A percentile compares a stretch with the other conserved stretches of the same genome.
phyloP scores from a whole-genome alignment of 306 rosid species.

The Vicia sativa region DNA sequence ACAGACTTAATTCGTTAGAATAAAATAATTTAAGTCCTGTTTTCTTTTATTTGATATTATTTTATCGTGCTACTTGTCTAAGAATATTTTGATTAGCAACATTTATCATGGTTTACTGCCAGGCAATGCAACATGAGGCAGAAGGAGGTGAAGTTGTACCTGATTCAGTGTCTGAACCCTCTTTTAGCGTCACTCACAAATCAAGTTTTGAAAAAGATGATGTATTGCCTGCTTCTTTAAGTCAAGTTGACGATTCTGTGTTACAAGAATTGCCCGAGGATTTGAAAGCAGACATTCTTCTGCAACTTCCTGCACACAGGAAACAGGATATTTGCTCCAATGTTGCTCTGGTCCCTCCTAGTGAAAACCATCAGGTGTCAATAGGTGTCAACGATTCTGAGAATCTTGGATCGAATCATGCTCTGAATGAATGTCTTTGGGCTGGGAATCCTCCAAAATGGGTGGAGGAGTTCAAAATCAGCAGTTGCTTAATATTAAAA shows the following conservation, averaged over 20 bases:
- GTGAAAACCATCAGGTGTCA: conserved; percentile 41
- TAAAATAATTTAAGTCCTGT: conserved; percentile 22
- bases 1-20: conserved; percentile 4
- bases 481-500: conserved; percentile 61
- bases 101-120: conserved; percentile 32
- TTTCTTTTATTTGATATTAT: conserved; percentile 22
- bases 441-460: conserved; percentile 80
- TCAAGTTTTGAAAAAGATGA: conserved; percentile 55
- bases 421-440: conserved; percentile 59
- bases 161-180: conserved; percentile 47
- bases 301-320: conserved; percentile 79
- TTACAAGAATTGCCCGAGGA: conserved; percentile 76
- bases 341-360: conserved; percentile 35
- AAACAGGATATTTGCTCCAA: conserved; percentile 50
- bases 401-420: conserved; percentile 44
- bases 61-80: conserved; percentile 14
- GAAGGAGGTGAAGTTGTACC: conserved; percentile 43
- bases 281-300: conserved; percentile 65
- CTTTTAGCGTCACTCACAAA: conserved; percentile 34
- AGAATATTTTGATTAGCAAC: conserved; percentile 17
- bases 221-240: conserved; percentile 80
- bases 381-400: conserved; percentile 34
- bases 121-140: conserved; percentile 48
- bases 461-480: conserved; percentile 71
- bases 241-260: conserved; percentile 84